Evolutionary conservation across 140 eudicot genomes (phyloP).

Genomic region (Flaveria floridana): DNA sequence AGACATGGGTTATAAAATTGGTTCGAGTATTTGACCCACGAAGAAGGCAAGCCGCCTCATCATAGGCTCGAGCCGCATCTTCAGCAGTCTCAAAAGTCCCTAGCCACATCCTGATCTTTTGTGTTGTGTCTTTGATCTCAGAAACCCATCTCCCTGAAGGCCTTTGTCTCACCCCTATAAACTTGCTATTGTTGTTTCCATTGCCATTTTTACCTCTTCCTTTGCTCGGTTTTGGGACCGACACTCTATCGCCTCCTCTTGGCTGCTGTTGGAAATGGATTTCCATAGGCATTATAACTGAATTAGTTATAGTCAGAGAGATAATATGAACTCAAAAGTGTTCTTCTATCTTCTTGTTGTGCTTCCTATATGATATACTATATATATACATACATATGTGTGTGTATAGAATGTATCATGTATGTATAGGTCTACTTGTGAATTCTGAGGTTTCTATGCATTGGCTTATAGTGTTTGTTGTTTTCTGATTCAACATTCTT

Average conservation of each 20-base stretch:
- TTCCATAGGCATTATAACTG: slow-evolving; percentile 45
- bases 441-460: slow-evolving; percentile 45
- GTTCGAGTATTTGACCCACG: slow-evolving; percentile 89
- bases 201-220: slow-evolving; percentile 47
- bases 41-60: slow-evolving; percentile 92
- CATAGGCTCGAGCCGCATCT: slow-evolving; percentile 95
- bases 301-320: slow-evolving; percentile 5
- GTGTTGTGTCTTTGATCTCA: slow-evolving; percentile 94
- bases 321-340: slow-evolving; percentile 18
- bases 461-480: slow-evolving; percentile 44
- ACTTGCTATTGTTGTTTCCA: slow-evolving; percentile 43
- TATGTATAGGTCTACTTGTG: slow-evolving; percentile 23
- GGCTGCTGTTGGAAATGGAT: slow-evolving; percentile 67
- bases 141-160: slow-evolving; percentile 99
- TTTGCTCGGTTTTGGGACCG: slow-evolving; percentile 43
- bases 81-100: slow-evolving; percentile 94
- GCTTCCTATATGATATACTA: slow-evolving; percentile 28
- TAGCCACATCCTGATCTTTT: slow-evolving; percentile 94
- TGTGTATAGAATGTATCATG: slow-evolving; percentile 15
- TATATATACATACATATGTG: slow-evolving; percentile 25
- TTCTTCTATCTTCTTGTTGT: slow-evolving; percentile 35
- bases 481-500: slow-evolving; percentile 42
- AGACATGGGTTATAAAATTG: slow-evolving; percentile 58
- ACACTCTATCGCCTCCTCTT: slow-evolving; percentile 25
- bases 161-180: slow-evolving; percentile 92